phyloP scores from a whole-genome alignment of 108 stramenopile genomes.

The Cyclotella choctawhatcheeana region DNA sequence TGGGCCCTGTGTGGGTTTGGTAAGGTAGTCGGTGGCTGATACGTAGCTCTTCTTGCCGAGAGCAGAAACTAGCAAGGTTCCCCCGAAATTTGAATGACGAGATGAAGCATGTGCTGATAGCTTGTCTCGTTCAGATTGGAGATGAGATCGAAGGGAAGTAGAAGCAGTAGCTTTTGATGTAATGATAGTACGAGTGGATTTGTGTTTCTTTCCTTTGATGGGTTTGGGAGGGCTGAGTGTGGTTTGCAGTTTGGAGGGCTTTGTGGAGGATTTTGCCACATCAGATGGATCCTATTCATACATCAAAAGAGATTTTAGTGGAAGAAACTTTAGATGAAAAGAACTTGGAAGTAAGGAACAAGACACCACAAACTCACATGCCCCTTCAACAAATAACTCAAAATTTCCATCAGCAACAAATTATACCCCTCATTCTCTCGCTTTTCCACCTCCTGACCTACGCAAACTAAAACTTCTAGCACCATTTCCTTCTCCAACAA shows the following conservation, averaged over 20 bases:
- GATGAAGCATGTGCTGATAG: constrained; percentile 41
- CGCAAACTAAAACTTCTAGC: constrained; percentile 74
- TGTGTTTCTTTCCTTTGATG: constrained; percentile 2
- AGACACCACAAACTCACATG: constrained; percentile 41
- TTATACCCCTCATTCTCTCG: constrained; percentile 86
- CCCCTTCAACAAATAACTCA: constrained; percentile 68
- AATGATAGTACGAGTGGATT: constrained; percentile 20
- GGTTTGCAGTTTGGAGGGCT: constrained; percentile 12
- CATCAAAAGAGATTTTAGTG: neutral
- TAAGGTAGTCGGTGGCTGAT: constrained; percentile 44
- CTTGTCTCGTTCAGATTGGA: constrained; percentile 63
- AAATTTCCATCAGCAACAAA: constrained; percentile 86
- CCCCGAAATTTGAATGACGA: constrained; percentile 87
- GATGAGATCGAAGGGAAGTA: constrained; percentile 49
- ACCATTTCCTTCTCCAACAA: constrained; percentile 83
- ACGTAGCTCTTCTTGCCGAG: constrained; percentile 60
- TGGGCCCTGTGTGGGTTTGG: constrained; percentile 5
- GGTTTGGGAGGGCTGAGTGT: constrained; percentile 17
- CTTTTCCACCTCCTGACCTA: constrained; percentile 81
- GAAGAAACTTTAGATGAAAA: neutral
- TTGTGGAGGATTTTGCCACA: constrained; percentile 34
- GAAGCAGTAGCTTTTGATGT: constrained; percentile 14
- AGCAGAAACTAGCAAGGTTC: constrained; percentile 65
- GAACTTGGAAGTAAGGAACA: neutral
- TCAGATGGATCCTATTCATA: constrained; percentile 45